Evolutionary conservation across 345 rosid genomes (phyloP).

Genomic region (Lagerstroemia speciosa): DNA sequence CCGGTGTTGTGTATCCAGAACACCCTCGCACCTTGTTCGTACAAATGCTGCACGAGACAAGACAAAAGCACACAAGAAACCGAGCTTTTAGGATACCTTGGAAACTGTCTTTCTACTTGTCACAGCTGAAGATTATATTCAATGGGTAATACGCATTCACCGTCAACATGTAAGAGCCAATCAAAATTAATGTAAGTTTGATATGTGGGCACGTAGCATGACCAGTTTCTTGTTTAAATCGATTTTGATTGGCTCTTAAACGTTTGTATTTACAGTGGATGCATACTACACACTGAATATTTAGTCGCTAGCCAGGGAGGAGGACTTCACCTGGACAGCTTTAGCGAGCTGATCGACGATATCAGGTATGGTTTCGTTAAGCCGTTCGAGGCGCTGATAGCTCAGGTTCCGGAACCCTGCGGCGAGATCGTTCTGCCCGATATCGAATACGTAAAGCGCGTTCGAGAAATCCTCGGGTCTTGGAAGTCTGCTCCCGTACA

Average conservation of each 20-base stretch:
- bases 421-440: constrained; percentile 85
- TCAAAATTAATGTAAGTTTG: no score
- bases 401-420: constrained; percentile 56
- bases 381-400: constrained; percentile 26
- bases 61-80: not conserved
- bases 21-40: constrained; percentile 39
- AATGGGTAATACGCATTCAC: no score
- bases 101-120: no score
- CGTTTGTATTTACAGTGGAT: no score
- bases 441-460: constrained; percentile 75
- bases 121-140: no score
- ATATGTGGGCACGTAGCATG: no score
- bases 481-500: constrained; percentile 37
- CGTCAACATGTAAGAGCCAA: no score
- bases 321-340: constrained; percentile 55
- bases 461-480: constrained; percentile 55
- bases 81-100: not conserved
- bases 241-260: no score
- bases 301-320: not conserved
- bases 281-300: no score
- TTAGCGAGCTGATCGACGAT: constrained; percentile 55
- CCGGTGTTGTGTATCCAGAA: constrained; percentile 86
- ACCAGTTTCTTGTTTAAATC: no score
- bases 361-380: constrained; percentile 50
- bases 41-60: constrained; percentile 26